phyloP scores from a whole-genome alignment of 116 monocot species.

The Phalaenopsis hybrid region DNA sequence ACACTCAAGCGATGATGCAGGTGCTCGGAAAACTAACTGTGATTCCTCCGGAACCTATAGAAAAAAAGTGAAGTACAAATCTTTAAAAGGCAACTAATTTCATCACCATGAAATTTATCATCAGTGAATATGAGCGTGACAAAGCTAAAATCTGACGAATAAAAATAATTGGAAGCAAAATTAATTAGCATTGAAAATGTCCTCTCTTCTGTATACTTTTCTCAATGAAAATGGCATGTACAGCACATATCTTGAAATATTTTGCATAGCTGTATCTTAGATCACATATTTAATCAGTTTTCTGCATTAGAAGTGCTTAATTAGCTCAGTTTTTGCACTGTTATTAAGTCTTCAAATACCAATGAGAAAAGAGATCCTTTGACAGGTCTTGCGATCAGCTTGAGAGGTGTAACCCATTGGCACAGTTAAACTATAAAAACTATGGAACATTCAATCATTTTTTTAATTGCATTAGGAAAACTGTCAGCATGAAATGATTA shows the following conservation, averaged over 20 bases:
- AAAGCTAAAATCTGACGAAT: not conserved
- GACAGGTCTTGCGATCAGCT: not conserved
- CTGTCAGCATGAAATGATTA: not conserved
- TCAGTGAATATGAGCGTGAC: not conserved
- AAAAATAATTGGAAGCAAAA: not conserved
- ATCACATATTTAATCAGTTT: not conserved
- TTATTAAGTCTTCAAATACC: not conserved
- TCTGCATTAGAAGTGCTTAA: not conserved
- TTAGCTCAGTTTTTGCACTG: not conserved
- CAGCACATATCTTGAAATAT: not conserved
- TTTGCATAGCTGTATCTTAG: not conserved
- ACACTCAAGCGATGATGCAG: slow-evolving; percentile 79
- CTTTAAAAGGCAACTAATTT: not conserved
- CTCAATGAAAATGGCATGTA: not conserved
- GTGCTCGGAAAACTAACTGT: slow-evolving; percentile 66
- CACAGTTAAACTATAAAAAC: not conserved
- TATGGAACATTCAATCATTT: not conserved
- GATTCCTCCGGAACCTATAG: slow-evolving; percentile 75
- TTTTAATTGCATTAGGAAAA: not conserved
- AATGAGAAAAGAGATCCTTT: not conserved
- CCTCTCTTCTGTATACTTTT: not conserved
- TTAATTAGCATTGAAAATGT: not conserved
- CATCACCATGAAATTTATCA: not conserved
- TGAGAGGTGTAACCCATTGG: not conserved
- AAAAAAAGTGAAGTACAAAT: not conserved